Base-by-base conservation (phyloP, 768 basidiomycete species). In the Auricularia cornea region DNA sequence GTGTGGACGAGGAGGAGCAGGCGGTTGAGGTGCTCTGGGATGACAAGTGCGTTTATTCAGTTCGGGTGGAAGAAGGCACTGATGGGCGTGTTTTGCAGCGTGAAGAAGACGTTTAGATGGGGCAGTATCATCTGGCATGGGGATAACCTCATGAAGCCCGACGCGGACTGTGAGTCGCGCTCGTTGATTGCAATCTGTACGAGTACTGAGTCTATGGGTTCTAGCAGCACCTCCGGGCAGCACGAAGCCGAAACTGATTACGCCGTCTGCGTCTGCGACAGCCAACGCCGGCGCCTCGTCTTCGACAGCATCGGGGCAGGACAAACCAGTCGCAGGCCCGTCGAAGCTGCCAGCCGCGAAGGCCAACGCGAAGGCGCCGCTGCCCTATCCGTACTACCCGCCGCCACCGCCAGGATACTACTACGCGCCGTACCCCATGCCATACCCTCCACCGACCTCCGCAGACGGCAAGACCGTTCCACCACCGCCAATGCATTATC, bases 11-110 rank as follows among this genome's bases (percentile, higher is more conserved):
- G 66, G 88, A 87, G 66, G 81, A 79, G 1, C 79, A 82, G 60
- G 85, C 85, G 10, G 86, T 95, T 0, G 87, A 89, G 70, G 92
- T 95, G 3, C 72, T 90, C 6, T 94, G 92, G 89, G 90, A 91
- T 70, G 78, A 82, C 30, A 87, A 16, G 54, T 57, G 54, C 54
- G 54, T 57, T 12, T 30, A 16, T 57, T 26, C 1, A 8, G 8
- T 30, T 28, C 20, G 14, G 10, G 26, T 26, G 6, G 14, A 1
- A 16, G n/a, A 5, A 29, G 54, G 26, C 4, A 57, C 18, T 57
- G 12, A 29, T 28, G 26, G 14, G 16, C 35, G 1, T 38, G 35
- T 12, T 8, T 28, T 57, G 54, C 20, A 57, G 86, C 8, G 67
- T 84, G 40, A 88, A 85, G 73, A 79, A 84, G 62, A 89, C 91